Evolutionary conservation across 2,329 filamentous ascomycete species (phyloP).

Genomic region (Fonsecaea nubica): DNA sequence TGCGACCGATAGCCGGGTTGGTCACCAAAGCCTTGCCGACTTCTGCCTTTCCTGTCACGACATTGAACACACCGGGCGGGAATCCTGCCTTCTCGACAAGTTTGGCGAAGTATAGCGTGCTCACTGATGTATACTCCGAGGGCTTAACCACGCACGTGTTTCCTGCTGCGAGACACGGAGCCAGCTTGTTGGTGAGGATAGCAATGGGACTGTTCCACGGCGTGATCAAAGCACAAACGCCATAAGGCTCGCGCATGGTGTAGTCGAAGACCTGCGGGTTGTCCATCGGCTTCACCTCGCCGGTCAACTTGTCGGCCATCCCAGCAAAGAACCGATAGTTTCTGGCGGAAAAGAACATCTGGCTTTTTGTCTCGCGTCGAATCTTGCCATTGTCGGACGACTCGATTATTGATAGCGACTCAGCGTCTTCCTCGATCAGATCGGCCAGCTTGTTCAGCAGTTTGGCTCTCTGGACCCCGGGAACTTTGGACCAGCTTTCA

Average conservation of each 20-base stretch:
- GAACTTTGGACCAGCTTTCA: constrained; percentile 70
- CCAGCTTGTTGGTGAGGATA: constrained; percentile 74
- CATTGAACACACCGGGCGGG: constrained; percentile 64
- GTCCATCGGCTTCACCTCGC: constrained; percentile 68
- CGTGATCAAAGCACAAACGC: constrained; percentile 77
- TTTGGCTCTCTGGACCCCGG: constrained; percentile 68
- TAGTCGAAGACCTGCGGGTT: constrained; percentile 70
- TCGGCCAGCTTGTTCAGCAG: constrained; percentile 72
- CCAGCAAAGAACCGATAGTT: constrained; percentile 75
- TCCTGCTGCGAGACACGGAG: constrained; percentile 60
- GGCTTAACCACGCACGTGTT: constrained; percentile 65
- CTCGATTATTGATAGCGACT: constrained; percentile 70
- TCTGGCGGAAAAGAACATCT: constrained; percentile 61
- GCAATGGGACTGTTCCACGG: constrained; percentile 78
- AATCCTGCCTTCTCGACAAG: constrained; percentile 65
- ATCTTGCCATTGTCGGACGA: constrained; percentile 80
- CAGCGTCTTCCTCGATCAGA: constrained; percentile 69
- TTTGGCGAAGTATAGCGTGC: constrained; percentile 65
- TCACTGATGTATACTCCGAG: constrained; percentile 64
- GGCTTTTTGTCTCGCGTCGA: constrained; percentile 71
- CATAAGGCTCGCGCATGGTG: constrained; percentile 75
- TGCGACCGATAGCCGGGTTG: constrained; percentile 71
- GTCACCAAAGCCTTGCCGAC: constrained; percentile 32
- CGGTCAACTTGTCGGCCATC: constrained; percentile 79
- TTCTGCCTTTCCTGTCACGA: constrained; percentile 60